Evolutionary conservation across 2,329 filamentous ascomycete species (phyloP).

Genomic region (Ceratocystis smalleyi): DNA sequence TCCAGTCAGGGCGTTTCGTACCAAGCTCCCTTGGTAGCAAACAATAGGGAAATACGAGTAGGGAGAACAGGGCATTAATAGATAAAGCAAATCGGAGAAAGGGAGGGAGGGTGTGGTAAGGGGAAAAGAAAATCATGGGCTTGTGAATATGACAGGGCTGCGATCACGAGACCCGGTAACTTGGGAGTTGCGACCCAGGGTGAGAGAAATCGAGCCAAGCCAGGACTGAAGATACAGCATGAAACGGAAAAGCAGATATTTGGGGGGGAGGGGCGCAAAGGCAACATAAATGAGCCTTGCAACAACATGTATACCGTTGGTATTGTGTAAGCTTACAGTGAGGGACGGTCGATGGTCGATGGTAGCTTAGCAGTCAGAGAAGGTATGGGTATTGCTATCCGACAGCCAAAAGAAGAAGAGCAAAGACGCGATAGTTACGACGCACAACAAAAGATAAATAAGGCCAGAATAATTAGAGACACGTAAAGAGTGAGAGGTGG

Average conservation of each 20-base stretch:
- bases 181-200: neutral
- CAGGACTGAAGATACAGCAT: neutral
- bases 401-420: neutral
- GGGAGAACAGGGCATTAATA: neutral
- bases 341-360: neutral
- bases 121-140: neutral
- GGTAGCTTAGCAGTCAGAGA: neutral
- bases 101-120: neutral
- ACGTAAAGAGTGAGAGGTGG: neutral
- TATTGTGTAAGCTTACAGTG: neutral
- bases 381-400: neutral
- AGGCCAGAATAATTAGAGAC: neutral
- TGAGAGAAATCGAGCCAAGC: neutral
- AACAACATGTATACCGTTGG: neutral
- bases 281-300: neutral
- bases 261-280: neutral
- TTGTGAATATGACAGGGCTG: neutral
- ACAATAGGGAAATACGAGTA: neutral
- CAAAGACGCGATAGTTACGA: neutral
- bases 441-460: neutral
- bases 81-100: neutral
- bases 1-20: neutral
- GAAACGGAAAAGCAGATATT: neutral
- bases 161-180: neutral
- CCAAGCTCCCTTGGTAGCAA: neutral